These are phyloP conservation scores for Sporisorium reilianum DNA, from an alignment of 1,284 basidiomycete genomes.

Conservation along the genomic window DNA sequence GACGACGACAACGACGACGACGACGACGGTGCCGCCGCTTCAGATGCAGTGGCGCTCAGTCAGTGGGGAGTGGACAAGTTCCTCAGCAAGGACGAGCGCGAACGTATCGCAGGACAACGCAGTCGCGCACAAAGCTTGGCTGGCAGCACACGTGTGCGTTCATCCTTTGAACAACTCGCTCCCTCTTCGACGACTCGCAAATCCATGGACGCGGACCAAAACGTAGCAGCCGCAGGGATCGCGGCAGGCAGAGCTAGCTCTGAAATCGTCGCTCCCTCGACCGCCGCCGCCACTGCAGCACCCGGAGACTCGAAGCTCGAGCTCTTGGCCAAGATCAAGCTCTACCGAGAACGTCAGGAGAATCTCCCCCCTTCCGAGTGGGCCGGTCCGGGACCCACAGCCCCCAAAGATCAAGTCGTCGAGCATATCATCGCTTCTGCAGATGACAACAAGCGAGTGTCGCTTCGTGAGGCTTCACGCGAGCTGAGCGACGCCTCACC, in stretches of 20 bases:
- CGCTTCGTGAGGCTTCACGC: constrained; percentile 28
- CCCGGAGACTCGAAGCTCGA: constrained; percentile 34
- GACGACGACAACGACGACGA: too few relatives aligned
- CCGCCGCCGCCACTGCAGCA: neutral
- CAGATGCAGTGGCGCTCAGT: constrained; percentile 43
- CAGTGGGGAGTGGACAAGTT: constrained; percentile 65
- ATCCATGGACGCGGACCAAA: constrained; percentile 21
- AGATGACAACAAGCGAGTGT: constrained; percentile 19
- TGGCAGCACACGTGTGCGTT: constrained; percentile 16
- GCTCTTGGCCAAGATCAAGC: constrained; percentile 60
- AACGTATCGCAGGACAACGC: constrained; percentile 41
- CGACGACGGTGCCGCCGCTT: constrained; percentile 15
- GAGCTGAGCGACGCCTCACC: constrained; percentile 11
- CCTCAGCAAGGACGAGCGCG: constrained; percentile 52
- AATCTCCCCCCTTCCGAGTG: constrained; percentile 56
- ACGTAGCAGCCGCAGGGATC: neutral
- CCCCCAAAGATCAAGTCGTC: constrained; percentile 48
- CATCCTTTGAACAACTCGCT: constrained; percentile 24
- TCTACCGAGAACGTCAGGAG: constrained; percentile 62
- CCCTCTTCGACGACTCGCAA: constrained; percentile 9
- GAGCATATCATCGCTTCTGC: constrained; percentile 47
- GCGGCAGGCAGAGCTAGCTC: constrained; percentile 27
- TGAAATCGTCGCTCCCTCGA: constrained; percentile 24
- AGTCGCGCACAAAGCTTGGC: constrained; percentile 47
- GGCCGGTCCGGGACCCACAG: constrained; percentile 49